Conservation (phyloP, 1,284 basidiomycete genomes). For the Mycosarcoma maydis region DNA sequence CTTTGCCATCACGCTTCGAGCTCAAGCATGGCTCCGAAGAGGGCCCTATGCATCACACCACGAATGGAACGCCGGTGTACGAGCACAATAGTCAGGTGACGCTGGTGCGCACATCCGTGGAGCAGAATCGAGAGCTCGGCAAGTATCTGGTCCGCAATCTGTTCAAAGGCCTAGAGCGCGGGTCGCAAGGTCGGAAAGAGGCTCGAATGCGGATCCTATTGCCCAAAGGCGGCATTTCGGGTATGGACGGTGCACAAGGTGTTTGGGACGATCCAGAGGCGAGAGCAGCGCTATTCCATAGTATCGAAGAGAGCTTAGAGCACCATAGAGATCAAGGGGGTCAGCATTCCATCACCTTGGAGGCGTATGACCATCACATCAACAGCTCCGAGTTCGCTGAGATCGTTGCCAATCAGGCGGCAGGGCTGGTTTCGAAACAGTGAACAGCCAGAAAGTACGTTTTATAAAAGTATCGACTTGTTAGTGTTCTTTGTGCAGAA, state of each 20-base stretch:
- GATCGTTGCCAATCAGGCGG: slow-evolving; percentile 10
- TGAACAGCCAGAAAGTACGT: too few species aligned
- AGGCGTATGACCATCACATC: slow-evolving; percentile 21
- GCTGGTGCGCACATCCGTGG: slow-evolving; percentile 20
- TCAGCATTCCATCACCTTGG: background rate
- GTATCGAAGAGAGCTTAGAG: slow-evolving; percentile 2
- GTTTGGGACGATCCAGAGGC: slow-evolving; percentile 23
- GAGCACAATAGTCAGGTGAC: slow-evolving; percentile 41
- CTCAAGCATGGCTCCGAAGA: background rate
- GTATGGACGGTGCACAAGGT: slow-evolving; percentile 25
- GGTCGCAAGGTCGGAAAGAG: background rate
- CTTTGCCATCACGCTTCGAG: slow-evolving; percentile 15
- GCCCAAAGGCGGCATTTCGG: slow-evolving; percentile 20
- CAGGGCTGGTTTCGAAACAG: background rate
- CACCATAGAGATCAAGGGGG: background rate
- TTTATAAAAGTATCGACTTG: too few species aligned
- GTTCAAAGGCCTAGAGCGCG: slow-evolving; percentile 1
- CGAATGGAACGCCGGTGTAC: slow-evolving; percentile 22
- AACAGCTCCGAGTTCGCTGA: slow-evolving; percentile 33
- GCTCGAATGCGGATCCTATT: slow-evolving; percentile 16
- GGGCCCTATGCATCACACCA: slow-evolving; percentile 23
- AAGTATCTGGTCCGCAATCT: slow-evolving; percentile 11
- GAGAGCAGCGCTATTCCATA: slow-evolving; percentile 10
- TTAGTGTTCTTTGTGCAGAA: too few species aligned
- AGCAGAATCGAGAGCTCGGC: slow-evolving; percentile 24